Percentiles rank a stretch among this genome's conserved stretches.
Conservation (phyloP, 805 yeast genomes). For the Brettanomyces bruxellensis region DNA sequence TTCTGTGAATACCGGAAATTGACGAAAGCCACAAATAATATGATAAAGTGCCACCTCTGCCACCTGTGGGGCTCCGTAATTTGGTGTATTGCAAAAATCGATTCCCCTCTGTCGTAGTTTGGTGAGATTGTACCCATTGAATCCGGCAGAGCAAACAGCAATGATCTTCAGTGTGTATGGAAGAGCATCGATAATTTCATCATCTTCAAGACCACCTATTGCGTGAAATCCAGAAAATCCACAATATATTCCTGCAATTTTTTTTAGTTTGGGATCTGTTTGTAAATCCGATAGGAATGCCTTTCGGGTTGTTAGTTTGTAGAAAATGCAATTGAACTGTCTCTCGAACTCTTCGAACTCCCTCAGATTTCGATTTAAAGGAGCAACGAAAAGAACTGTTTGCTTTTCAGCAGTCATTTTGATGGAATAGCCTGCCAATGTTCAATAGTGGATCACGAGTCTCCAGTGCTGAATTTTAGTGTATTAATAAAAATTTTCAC, state of each 20-base stretch:
- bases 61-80: constrained; percentile 55
- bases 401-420: constrained; percentile 3
- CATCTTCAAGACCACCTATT: constrained; percentile 34
- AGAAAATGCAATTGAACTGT: constrained; percentile 30
- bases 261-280: constrained; percentile 22
- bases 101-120: constrained; percentile 31
- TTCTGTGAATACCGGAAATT: constrained; percentile 38
- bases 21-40: constrained; percentile 51
- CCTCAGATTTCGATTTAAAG: constrained; percentile 35
- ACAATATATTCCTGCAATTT: constrained; percentile 40
- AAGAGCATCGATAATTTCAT: constrained; percentile 30
- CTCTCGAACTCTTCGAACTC: constrained; percentile 37
- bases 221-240: constrained; percentile 41
- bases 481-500: no score
- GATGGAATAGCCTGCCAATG: no score
- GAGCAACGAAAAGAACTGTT: constrained; percentile 40
- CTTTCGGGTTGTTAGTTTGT: constrained; percentile 32
- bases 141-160: constrained; percentile 49
- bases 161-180: constrained; percentile 37
- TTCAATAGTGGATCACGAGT: no score
- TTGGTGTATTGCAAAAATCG: constrained; percentile 51
- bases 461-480: no score
- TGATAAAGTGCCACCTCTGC: constrained; percentile 62
- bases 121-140: constrained; percentile 33
- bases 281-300: constrained; percentile 32